Percentiles rank a stretch among this genome's conserved stretches.
Evolutionary conservation across 2,329 filamentous ascomycete species (phyloP).

Genomic region (Sporothrix phasma): DNA sequence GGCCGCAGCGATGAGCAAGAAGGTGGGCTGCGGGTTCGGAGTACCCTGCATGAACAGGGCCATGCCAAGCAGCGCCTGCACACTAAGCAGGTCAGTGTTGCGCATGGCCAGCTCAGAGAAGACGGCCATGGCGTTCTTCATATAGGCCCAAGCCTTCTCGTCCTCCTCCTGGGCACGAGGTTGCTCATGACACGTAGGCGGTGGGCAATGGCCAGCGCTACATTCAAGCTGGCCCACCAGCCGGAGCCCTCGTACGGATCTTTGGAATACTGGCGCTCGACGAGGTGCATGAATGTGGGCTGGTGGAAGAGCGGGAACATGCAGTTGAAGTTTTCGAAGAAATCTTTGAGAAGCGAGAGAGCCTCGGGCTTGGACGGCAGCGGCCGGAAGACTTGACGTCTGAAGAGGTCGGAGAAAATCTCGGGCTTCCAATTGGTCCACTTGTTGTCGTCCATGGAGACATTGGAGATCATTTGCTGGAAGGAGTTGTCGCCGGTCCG

Average conservation of each 20-base stretch:
- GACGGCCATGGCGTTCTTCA: slow-evolving; percentile 94
- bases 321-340: slow-evolving; percentile 98
- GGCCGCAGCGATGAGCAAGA: slow-evolving; percentile 81
- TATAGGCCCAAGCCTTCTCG: slow-evolving; percentile 84
- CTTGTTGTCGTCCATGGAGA: slow-evolving; percentile 87
- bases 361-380: slow-evolving; percentile 82
- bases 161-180: slow-evolving; percentile 80
- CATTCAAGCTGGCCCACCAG: slow-evolving; percentile 97
- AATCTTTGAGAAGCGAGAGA: slow-evolving; percentile 79
- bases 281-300: slow-evolving; percentile 95
- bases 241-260: slow-evolving; percentile 92
- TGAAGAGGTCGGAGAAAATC: slow-evolving; percentile 87
- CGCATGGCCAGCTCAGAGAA: slow-evolving; percentile 90
- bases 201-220: slow-evolving; percentile 86
- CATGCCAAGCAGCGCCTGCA: slow-evolving; percentile 90
- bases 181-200: slow-evolving; percentile 92
- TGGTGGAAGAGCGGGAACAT: slow-evolving; percentile 97
- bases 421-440: slow-evolving; percentile 99
- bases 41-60: slow-evolving; percentile 91
- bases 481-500: slow-evolving; percentile 96
- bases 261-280: slow-evolving; percentile 84
- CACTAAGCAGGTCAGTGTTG: slow-evolving; percentile 88
- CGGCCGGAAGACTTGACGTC: slow-evolving; percentile 70
- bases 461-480: slow-evolving; percentile 84
- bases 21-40: slow-evolving; percentile 89